Evolutionary conservation across 176 grass and related monocot genomes (phyloP).

Genomic region (Stipa capillata): DNA sequence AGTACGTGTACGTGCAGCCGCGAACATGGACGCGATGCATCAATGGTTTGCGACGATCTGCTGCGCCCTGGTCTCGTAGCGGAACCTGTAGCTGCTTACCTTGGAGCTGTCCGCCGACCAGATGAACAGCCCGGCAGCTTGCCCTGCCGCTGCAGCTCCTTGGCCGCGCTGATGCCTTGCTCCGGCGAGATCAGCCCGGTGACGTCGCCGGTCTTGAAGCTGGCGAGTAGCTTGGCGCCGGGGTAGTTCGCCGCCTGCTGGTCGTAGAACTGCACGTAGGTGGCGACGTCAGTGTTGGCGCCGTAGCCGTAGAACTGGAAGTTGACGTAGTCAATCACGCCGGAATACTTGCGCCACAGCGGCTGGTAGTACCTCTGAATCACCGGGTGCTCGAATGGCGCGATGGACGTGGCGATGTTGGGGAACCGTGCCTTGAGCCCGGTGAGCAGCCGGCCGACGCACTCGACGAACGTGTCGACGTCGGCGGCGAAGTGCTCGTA

Average conservation of each 20-base stretch:
- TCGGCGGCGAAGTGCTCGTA: slow-evolving; percentile 43
- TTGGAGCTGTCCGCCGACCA: slow-evolving; percentile 50
- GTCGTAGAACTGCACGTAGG: slow-evolving; percentile 41
- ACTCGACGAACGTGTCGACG: slow-evolving; percentile 32
- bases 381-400: slow-evolving; percentile 21
- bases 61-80: slow-evolving; percentile 35
- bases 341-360: slow-evolving; percentile 30
- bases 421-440: slow-evolving; percentile 16
- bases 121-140: slow-evolving; percentile 50
- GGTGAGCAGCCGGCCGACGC: slow-evolving; percentile 34
- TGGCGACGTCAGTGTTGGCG: slow-evolving; percentile 9
- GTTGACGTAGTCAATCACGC: slow-evolving; percentile 51
- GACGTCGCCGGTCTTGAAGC: slow-evolving; percentile 22
- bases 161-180: slow-evolving; percentile 9
- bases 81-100: background rate
- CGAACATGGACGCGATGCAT: background rate
- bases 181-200: slow-evolving; percentile 18
- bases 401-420: slow-evolving; percentile 43
- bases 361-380: slow-evolving; percentile 46
- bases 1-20: background rate
- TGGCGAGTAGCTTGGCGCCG: slow-evolving; percentile 38
- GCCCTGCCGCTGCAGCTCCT: slow-evolving; percentile 31
- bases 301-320: slow-evolving; percentile 79
- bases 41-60: slow-evolving; percentile 38
- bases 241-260: slow-evolving; percentile 19